Base-by-base conservation (phyloP, 495 filamentous ascomycete genomes). In the Penicillium daleae region DNA sequence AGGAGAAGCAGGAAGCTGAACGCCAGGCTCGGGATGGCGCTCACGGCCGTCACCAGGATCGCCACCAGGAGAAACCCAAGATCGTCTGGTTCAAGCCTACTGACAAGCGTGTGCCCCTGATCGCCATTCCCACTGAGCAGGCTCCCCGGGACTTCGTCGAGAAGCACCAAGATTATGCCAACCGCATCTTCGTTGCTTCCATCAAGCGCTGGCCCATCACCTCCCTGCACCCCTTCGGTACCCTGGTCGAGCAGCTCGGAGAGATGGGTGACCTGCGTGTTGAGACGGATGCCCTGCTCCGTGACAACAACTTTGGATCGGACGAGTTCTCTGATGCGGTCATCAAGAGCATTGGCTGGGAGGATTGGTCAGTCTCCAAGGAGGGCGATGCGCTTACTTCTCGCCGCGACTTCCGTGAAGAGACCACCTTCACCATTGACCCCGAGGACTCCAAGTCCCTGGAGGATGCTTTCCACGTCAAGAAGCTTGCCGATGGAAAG, bases 51-150 rank as follows among this genome's bases (percentile, higher is more conserved):
- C 85, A 96, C 56, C 90, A 90, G 32, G 89, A 91, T 40, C 89
- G 93, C 52, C 88, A 92, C 59, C 93, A 92, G 74, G 96, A 99
- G 57, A 98, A 97, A 78, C 95, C 95, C 40, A 99, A 99, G 87
- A 99, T 99, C 78, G 95, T 99, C 33, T 99, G 95, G 95, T 99
- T 99, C 83, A 99, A 99, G 82, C 95, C 95, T 58, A 99, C 95
- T 1, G 95, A 99, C 76, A 99, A 99, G 84, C 91, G 95, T 68
- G 95, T 99, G 48, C 95, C 96, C 62, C 79, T 99, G 65, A 98
- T 99, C 74, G 95, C 95, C 40, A 99, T 99, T 63, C 95, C 95
- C 10, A 99, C 95, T 6, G 95, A 99, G 76, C 95, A 99, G 75
- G 95, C 95, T 10, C 95, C 95, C 3, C 89, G 92, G 19, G 95